phyloP scores from a whole-genome alignment of 2,329 filamentous ascomycete genomes.

The Hymenoscyphus albidus region DNA sequence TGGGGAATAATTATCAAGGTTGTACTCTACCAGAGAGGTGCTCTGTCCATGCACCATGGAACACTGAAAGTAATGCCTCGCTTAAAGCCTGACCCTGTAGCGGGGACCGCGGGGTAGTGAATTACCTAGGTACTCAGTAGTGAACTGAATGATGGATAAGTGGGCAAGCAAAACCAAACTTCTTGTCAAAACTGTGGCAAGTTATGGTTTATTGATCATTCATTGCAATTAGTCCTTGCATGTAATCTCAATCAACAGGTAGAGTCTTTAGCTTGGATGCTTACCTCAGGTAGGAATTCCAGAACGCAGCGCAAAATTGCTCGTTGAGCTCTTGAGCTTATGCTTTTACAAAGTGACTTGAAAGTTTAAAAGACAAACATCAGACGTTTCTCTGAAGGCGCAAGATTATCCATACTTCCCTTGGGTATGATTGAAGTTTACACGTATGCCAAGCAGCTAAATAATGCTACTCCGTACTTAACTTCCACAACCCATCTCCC shows the following conservation, averaged over 20 bases:
- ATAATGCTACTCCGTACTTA: constrained; percentile 30
- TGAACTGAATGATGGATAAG: no score
- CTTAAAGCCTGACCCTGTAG: neutral
- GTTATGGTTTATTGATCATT: no score
- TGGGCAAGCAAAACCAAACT: no score
- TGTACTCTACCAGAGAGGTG: neutral
- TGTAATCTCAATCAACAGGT: no score
- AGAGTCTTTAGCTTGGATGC: no score
- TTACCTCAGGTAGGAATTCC: no score
- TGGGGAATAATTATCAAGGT: neutral
- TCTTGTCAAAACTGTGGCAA: no score
- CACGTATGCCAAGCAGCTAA: neutral
- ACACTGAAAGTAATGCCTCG: neutral
- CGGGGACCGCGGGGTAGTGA: neutral
- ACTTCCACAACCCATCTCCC: constrained; percentile 86
- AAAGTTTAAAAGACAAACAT: neutral
- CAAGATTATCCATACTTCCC: neutral
- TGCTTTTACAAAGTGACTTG: neutral
- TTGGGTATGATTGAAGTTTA: neutral
- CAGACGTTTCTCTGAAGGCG: neutral
- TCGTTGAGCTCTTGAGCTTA: no score
- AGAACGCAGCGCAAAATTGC: no score
- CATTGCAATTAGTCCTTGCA: no score
- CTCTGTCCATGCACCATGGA: neutral
- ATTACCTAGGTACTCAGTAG: neutral